Evolutionary conservation across 2,329 filamentous ascomycete genomes (phyloP), one percentile per base, ranked within the genome.

Genomic region (Decorospora gaudefroyi): DNA sequence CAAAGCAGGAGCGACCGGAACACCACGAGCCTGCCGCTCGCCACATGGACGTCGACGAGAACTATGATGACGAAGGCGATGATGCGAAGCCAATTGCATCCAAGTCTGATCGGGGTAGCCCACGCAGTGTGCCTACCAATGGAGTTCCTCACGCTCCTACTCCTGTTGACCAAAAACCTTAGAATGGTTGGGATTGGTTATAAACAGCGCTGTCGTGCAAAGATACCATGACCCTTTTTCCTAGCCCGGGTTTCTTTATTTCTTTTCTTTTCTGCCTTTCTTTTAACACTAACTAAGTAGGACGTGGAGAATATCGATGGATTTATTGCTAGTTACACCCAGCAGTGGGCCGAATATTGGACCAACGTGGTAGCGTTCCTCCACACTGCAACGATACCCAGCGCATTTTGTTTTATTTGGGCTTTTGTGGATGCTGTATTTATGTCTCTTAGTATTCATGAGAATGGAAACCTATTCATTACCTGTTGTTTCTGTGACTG

Each of bases 31-130:
- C 90, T 39, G 90, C 93, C 22, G 90, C 90, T 13, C 81, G 93
- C 15, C 95, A 95, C 72, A 95, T 99, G 83, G 92, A 97, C 5
- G 88, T 97, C 13, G 91, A 99, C 58, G 93, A 99, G 69, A 88
- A 97, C 68, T 97, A 99, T 62, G 92, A 97, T 68, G 92, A 97
- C 62, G 92, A 91, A 44, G 89, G 83, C 4, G 91, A 95, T 55
- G 92, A 96, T 47, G 87, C 93, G 27, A 83, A 83, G 69, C 70
- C 76, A 51, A 69, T 59, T 11, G 63, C 58, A 2, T 39, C 64
- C 29, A 75, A 74, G 49, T 71, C 74, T 41, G 74, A 75, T 53
- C 74, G 72, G 26, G 72, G 65, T 39, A 76, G 73, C 52, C 75
- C 75, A 9, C 66, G 68, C 32, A 67, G 59, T 26, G 56, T 62